These are phyloP conservation scores for Schizophyllum commune DNA, from an alignment of 1,284 basidiomycete species.

Conservation along the genomic window DNA sequence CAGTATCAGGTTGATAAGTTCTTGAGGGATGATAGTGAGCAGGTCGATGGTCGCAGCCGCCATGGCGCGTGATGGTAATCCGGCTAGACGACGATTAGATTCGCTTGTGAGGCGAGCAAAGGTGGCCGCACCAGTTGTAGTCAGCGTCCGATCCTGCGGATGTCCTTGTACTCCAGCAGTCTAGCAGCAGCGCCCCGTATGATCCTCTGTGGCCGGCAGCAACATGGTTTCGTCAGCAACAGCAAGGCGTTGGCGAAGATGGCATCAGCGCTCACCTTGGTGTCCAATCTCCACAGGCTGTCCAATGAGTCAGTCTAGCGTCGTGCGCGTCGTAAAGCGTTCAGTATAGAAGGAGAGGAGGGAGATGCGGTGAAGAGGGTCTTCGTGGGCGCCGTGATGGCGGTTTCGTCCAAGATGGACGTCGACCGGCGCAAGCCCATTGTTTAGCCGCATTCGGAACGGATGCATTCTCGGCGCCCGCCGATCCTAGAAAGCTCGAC, in stretches of 20 bases:
- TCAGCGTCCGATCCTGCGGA: too few species aligned
- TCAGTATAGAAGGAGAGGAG: neutral
- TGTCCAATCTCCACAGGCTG: too few species aligned
- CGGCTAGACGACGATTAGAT: neutral
- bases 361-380: neutral
- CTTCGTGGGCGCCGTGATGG: neutral
- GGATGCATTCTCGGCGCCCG: neutral
- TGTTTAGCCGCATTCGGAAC: neutral
- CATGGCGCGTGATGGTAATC: neutral
- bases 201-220: too few species aligned
- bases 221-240: too few species aligned
- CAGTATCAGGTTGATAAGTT: neutral
- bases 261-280: too few species aligned
- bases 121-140: too few species aligned
- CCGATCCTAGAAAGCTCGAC: too few species aligned
- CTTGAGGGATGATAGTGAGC: neutral
- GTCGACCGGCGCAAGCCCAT: neutral
- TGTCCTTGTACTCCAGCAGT: too few species aligned
- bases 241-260: too few species aligned
- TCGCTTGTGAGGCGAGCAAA: too few species aligned
- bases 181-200: too few species aligned
- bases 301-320: too few species aligned
- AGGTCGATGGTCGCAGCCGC: neutral
- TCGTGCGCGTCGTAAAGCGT: neutral
- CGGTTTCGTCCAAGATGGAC: neutral